Evolutionary conservation across 805 yeast genomes (phyloP), one percentile per base, ranked within the genome.

Genomic region (Groenewaldozyma tartarivorans): DNA sequence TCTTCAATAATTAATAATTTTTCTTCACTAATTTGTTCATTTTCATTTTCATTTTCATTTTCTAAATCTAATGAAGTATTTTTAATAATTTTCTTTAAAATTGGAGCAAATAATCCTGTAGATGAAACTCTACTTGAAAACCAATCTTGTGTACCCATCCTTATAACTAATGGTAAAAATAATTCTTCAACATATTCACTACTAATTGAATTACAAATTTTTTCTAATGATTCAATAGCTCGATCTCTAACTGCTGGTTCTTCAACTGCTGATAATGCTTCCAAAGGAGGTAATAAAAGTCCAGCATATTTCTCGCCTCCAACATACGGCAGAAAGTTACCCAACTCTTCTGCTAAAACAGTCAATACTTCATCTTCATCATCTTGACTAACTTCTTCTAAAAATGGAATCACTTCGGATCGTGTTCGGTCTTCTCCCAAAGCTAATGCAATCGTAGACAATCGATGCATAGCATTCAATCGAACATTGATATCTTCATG

Each of bases 321-420:
- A 43, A 92, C 77, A 45, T 77, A 74, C 4, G 96, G 94, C 27
- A 87, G 77, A 60, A 92, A 90, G 43, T 75, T 74, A 36, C 94
- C 95, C 52, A 92, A 66, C 67, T 88, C 90, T 52, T 81, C 85
- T 3, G 96, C 96, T 48, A 94, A 72, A 17, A 87, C 90, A 1
- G 96, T 85, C 62, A 90, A 81, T 4, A 92, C 95, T 64, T 92
- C 99, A 62, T 92, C 99, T 64, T 92, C 99, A 60, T 94, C 99
- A 54, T 92, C 99, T 50, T 60, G 62, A 9, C 64, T 60, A 17
- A 51, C 62, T 46, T 81, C 88, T 50, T 80, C 85, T 47, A 92
- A 71, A 55, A 90, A 92, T 29, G 97, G 96, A 40, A 92, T 69
- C 56, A 92, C 71, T 60, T 92, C 98, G 36, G 73, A 72, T 45